Base-by-base conservation (phyloP, 176 grass and related monocot genomes). In the Themeda triandra region DNA sequence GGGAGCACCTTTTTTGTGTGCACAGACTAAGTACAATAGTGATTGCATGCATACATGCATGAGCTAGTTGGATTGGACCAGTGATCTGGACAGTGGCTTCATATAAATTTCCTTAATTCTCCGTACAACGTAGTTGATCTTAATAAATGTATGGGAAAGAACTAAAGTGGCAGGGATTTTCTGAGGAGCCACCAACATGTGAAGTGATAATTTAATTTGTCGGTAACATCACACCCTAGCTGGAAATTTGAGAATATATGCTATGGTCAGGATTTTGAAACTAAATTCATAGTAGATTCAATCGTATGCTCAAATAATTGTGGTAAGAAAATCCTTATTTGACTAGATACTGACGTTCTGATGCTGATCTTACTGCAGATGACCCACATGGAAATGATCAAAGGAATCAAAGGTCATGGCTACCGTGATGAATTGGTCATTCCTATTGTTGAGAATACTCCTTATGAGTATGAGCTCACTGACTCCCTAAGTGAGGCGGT, bases 361-460 rank as follows among this genome's bases (percentile, higher is more conserved):
- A 56, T 14, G 29, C 40, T 69, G 71, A 66, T 73, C 19, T 84
- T 92, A 84, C 62, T 87, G 37, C 83, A 98, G 93, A 90, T 95
- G 65, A 94, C 87, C 58, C 96, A 98, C 78, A 95, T 98, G 93
- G 96, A 98, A 90, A 98, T 98, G 96, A 98, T 98, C 88, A 95
- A 98, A 95, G 96, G 93, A 90, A 98, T 98, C 69, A 92, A 98
- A 84, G 96, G 93, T 40, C 93, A 98, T 78, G 96, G 91, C 62
- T 98, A 95, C 65, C 90, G 29, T 33, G 96, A 98, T 78, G 96
- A 95, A 80, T 87, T 98, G 83, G 80, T 98, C 68, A 69, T 98
- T 93, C 96, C 96, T 71, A 98, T 98, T 87, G 87, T 98, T 56
- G 96, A 98, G 81, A 98, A 98, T 66, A 95, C 92, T 75, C 91